These are phyloP conservation scores for Cardiospermum halicacabum DNA, from an alignment of 345 rosid genomes.

Conservation along the genomic window DNA sequence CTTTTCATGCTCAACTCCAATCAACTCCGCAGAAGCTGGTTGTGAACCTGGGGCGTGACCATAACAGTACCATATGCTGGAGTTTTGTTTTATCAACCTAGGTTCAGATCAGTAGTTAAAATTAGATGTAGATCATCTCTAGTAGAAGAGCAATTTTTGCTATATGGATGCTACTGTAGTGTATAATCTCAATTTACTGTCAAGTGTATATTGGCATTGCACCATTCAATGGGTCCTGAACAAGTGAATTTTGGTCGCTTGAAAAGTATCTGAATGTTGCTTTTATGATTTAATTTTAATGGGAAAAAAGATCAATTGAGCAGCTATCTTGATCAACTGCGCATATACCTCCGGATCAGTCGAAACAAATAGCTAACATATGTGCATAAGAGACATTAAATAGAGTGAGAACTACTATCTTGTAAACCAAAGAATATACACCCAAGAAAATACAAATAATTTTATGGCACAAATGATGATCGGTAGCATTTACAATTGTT, in stretches of 20 bases:
- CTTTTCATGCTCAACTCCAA: not conserved
- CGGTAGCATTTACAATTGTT: not conserved
- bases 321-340: not conserved
- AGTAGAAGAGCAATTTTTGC: constrained; percentile 1
- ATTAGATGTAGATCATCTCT: not conserved
- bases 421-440: too few relatives aligned
- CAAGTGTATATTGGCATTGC: not conserved
- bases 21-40: not conserved
- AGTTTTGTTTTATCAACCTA: not conserved
- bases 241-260: not conserved
- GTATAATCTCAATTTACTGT: not conserved
- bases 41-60: not conserved
- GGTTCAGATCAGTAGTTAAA: not conserved
- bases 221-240: not conserved
- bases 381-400: too few relatives aligned
- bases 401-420: too few relatives aligned
- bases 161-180: not conserved
- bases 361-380: too few relatives aligned
- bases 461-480: not conserved
- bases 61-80: not conserved
- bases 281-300: not conserved
- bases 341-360: too few relatives aligned
- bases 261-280: not conserved
- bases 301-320: too few relatives aligned
- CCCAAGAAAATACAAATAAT: not conserved